These are phyloP conservation scores for Agaricus sinodeliciosus DNA, from an alignment of 768 basidiomycete species.

Conservation along the genomic window DNA sequence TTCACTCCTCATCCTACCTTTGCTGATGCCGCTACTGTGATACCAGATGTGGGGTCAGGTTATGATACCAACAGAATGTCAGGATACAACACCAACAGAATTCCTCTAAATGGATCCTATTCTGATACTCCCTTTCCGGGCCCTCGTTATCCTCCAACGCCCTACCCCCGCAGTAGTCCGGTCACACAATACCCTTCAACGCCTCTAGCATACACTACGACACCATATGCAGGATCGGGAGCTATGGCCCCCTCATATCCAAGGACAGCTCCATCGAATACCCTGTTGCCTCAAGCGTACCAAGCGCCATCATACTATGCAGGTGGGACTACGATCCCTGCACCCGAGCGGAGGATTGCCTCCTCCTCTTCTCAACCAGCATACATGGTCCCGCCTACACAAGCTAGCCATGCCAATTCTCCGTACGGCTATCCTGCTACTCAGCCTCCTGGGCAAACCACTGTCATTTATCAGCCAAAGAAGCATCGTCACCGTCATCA, in stretches of 20 bases:
- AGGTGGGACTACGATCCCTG: neutral
- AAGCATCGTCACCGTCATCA: conserved; percentile 22
- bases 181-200: conserved; percentile 9
- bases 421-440: neutral
- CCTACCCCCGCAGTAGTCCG: neutral
- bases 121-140: neutral
- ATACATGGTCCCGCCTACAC: conserved; percentile 2
- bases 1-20: conserved; percentile 17
- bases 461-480: conserved; percentile 17
- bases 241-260: conserved; percentile 20
- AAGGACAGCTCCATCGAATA: conserved; percentile 15
- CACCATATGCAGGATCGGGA: conserved; percentile 9
- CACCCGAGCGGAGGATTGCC: conserved; percentile 6
- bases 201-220: neutral
- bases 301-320: neutral
- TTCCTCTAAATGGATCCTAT: neutral
- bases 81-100: neutral
- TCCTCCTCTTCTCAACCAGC: conserved; percentile 11
- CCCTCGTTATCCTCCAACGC: conserved; percentile 11
- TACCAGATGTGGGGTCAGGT: conserved; percentile 11
- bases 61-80: neutral
- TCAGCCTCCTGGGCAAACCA: conserved; percentile 12
- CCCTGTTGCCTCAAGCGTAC: neutral
- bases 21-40: conserved; percentile 18
- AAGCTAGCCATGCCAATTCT: conserved; percentile 5